Evolutionary conservation across 306 rosid genomes (phyloP), one percentile per base, ranked within the genome.

Genomic region (Prunus mume): DNA sequence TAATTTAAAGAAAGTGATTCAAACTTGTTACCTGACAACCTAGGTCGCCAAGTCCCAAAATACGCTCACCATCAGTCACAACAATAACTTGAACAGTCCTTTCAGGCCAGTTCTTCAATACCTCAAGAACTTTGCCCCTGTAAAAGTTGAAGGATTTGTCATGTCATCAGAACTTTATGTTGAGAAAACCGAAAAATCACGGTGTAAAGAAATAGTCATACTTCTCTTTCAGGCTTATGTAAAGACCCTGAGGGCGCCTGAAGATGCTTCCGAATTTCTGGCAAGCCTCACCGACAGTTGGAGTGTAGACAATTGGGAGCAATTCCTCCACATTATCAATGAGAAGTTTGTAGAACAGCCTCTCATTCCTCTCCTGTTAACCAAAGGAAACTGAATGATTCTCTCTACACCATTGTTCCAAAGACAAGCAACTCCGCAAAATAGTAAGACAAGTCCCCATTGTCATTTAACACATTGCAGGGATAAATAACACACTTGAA

Each of bases 171-270:
- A 68, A 65, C 58, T 46, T 45, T 2, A 24, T 45, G 66, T 45
- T 30, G 25, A 46, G 58, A 76, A 20, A 76, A 71, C 49, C 63
- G 43, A 65, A 34, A 22, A 73, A 58, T 74, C 19, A 49, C 50
- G 24, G 60, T 1, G 76, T 6, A 25, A 78, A 34, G 5, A 69
- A 38, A 76, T 58, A 24, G 4, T 24, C 76, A 34, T 87, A 95
- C 98, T 87, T 95, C 86, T 95, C 97, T 82, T 95, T 95, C 85
- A 95, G 83, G 83, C 99, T 95, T 34, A 95, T 92, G 92, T 90
- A 95, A 67, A 95, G 97, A 79, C 99, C 99, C 93, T 91, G 99
- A 55, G 99, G 97, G 65, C 97, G 98, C 82, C 79, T 84, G 93
- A 89, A 95, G 84, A 95, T 95, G 88, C 97, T 92, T 34, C 99